Evolutionary conservation across 306 rosid genomes (phyloP), one percentile per base, ranked within the genome.

Genomic region (Cyclanthera cordifolia): DNA sequence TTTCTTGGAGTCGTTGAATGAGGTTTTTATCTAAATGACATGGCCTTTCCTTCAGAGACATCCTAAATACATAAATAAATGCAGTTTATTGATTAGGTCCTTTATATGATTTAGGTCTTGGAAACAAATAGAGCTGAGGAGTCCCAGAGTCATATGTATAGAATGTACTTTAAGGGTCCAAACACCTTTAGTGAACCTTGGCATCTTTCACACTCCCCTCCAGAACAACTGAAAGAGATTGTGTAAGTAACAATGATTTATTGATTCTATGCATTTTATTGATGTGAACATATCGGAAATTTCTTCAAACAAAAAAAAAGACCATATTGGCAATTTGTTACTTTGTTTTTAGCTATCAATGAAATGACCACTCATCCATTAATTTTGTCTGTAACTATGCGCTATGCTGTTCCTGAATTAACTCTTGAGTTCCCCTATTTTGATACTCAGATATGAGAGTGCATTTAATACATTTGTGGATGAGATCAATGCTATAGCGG

Each of bases 111-210:
- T 63, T 67, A 93, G 99, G 99, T 93, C 76, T 73, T 90, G 77
- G 99, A 93, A 80, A 86, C 99, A 73, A 94, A 88, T 77, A 88
- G 99, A 84, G 99, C 87, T 16, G 99, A 90, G 85, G 99, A 94
- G 78, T 88, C 97, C 49, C 96, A 88, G 74, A 90, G 90, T 79
- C 99, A 94, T 73, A 97, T 90, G 75, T 93, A 94, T 60, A 82
- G 99, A 73, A 81, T 94, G 99, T 94, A 88, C 80, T 94, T 94
- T 67, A 88, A 88, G 94, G 99, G 99, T 72, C 97, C 99, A 17
- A 94, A 94, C 83, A 90, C 97, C 32, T 90, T 90, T 74, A 76
- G 97, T n/a, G 91, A 94, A 59, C 96, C 99, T 71, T 94, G 99
- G 99, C 91, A 94, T 79, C 88, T 94, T 43, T 91, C 97, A 4